A percentile compares a stretch with the other conserved stretches of the same genome.
Conservation (phyloP, 2,329 filamentous ascomycete species). For the Trichoderma gracile region DNA sequence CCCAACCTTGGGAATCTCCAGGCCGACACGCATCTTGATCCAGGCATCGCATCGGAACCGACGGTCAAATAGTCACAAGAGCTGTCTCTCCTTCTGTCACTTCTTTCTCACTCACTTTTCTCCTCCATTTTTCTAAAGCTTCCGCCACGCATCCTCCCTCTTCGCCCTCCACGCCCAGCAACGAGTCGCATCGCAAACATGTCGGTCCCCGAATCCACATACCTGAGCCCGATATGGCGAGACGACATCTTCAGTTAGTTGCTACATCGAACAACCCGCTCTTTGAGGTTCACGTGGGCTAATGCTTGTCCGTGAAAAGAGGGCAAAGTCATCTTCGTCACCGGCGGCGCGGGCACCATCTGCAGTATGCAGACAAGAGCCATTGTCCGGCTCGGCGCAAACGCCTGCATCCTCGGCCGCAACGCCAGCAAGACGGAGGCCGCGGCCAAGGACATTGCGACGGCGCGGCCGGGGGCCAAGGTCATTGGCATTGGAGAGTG, state of each 20-base stretch:
- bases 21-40: not conserved
- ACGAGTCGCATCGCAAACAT: slow-evolving; percentile 44
- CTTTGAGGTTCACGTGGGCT: not conserved
- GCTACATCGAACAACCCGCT: not conserved
- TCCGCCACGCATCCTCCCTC: no score
- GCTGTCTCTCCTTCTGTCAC: no score
- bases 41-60: not conserved
- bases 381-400: slow-evolving; percentile 84
- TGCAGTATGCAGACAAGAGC: slow-evolving; percentile 93
- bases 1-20: not conserved
- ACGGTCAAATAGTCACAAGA: no score
- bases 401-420: slow-evolving; percentile 91
- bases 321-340: slow-evolving; percentile 90
- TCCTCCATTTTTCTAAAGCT: no score
- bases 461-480: slow-evolving; percentile 73
- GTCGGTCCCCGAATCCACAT: slow-evolving; percentile 70
- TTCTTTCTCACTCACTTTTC: no score
- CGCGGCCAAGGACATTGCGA: slow-evolving; percentile 79
- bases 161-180: not conserved
- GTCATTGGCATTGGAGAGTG: slow-evolving; percentile 84
- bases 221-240: slow-evolving; percentile 80
- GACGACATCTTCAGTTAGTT: slow-evolving; percentile 78
- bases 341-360: slow-evolving; percentile 89
- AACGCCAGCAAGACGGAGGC: slow-evolving; percentile 84
- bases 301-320: slow-evolving; percentile 49